Conservation (phyloP, 495 filamentous ascomycete genomes). For the Echria macrotheca region DNA sequence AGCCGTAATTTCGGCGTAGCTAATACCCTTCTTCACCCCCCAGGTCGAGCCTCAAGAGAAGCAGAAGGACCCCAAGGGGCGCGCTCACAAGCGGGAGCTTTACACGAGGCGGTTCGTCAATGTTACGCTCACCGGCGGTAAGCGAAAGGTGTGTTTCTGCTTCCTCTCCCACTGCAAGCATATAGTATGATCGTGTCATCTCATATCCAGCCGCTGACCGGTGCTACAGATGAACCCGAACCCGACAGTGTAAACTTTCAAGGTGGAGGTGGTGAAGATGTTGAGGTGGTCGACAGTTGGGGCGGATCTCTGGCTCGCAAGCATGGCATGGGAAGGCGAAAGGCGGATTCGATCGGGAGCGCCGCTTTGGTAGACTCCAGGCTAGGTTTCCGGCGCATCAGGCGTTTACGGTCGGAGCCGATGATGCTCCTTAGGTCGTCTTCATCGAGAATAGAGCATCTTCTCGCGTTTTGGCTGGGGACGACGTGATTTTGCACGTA, state of each 20-base stretch:
- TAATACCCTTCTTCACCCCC: conserved; percentile 1
- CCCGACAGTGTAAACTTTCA: conserved; percentile 40
- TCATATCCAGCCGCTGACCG: conserved; percentile 34
- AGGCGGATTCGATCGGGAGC: neutral
- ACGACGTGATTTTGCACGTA: neutral
- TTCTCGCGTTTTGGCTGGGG: neutral
- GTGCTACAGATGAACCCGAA: conserved; percentile 44
- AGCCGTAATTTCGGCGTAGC: too few species aligned
- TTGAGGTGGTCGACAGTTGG: too few species aligned
- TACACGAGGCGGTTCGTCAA: conserved; percentile 99
- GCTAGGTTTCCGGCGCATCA: conserved; percentile 13
- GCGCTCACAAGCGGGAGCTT: conserved; percentile 91
- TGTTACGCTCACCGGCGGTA: conserved; percentile 94
- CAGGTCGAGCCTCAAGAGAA: conserved; percentile 85
- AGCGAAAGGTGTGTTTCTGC: conserved; percentile 73
- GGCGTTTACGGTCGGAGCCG: conserved; percentile 21
- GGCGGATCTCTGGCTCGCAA: neutral
- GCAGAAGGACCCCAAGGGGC: conserved; percentile 90
- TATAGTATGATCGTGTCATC: neutral
- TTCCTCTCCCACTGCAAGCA: neutral
- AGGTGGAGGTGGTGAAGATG: too few species aligned
- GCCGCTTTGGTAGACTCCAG: neutral
- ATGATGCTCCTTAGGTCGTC: conserved; percentile 11
- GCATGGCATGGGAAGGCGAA: neutral
- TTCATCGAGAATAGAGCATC: conserved; percentile 2